Base-by-base conservation (phyloP, 2,329 filamentous ascomycete species). In the Aureobasidium namibiae region DNA sequence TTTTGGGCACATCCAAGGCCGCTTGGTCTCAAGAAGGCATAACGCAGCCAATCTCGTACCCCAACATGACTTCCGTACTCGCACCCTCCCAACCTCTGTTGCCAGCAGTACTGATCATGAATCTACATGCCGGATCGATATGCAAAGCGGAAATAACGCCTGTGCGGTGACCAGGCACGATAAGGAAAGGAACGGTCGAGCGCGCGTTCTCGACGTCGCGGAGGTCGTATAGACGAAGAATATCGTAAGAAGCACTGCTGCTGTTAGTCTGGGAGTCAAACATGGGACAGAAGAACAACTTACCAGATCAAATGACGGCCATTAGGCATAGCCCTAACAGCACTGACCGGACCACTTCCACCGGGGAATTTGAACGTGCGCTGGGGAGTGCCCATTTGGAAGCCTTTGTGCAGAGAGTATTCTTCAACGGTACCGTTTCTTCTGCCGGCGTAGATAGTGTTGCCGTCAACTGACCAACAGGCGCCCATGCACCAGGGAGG, bases 401-500 rank as follows among this genome's bases (percentile, higher is more conserved):
- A 62, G 26, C 68, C 65, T 67, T 91, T 90, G 70, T 94, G 90
- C 18, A 99, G 79, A 67, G 85, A 90, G 73, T 89, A 99, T 73
- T 99, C 94, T 66, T 99, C 94, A 0, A 99, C 94, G 0, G 90
- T 95, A 54, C 90, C 83, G 72, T 97, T 97, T 60, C 94, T 82
- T 29, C 94, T 81, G 0, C 94, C 94, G 0, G 89, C 92, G 73
- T 96, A 99, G 67, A 99, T 92, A 73, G 84, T 90, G 73, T 97
- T 97, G 14, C 94, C 94, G 70, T 96, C 89, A 0, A 91, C 91
- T 58, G 88, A 92, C 94, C 94, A 99, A 75, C 91, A 96, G 0
- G 91, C 90, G 65, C 90, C 92, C 85, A 96, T 96, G 73, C 92
- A 97, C 92, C 92, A 99, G 0, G 92, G 94, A 1, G 94, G 92